These are phyloP conservation scores for Lactuca sativa DNA, from an alignment of 129 eudicot species.

Conservation along the genomic window DNA sequence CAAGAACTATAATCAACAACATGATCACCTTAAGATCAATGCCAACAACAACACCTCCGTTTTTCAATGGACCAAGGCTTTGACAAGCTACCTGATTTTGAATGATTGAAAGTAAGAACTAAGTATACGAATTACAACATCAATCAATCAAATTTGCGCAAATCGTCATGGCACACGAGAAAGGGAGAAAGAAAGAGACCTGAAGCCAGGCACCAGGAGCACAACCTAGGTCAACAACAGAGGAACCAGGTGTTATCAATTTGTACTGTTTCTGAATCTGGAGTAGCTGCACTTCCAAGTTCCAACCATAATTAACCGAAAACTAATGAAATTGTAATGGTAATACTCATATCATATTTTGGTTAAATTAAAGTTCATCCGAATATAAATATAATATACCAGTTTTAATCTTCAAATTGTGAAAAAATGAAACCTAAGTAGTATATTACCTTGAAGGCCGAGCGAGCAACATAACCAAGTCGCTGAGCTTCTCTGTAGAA, in stretches of 20 bases:
- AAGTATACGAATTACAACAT: too few species aligned
- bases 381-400: too few species aligned
- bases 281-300: too few species aligned
- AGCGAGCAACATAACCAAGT: slow-evolving; percentile 95
- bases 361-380: too few species aligned
- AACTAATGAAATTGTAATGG: too few species aligned
- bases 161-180: not conserved
- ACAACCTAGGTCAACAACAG: slow-evolving; percentile 97
- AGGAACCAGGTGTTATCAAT: too few species aligned
- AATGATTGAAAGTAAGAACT: not conserved
- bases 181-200: slow-evolving; percentile 38
- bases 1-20: not conserved
- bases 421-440: not conserved
- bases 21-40: slow-evolving; percentile 75
- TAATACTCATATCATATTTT: too few species aligned
- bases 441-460: slow-evolving; percentile 78
- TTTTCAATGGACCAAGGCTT: slow-evolving; percentile 77
- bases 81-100: slow-evolving; percentile 82
- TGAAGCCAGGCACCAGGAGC: slow-evolving; percentile 99
- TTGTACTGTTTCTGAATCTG: too few species aligned
- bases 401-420: not conserved
- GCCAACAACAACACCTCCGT: slow-evolving; percentile 83
- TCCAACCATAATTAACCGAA: too few species aligned
- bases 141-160: too few species aligned
- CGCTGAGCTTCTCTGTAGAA: slow-evolving; percentile 98